Conservation (phyloP, 192 early-diverging fungal genomes). For the Coemansia interrupta region DNA sequence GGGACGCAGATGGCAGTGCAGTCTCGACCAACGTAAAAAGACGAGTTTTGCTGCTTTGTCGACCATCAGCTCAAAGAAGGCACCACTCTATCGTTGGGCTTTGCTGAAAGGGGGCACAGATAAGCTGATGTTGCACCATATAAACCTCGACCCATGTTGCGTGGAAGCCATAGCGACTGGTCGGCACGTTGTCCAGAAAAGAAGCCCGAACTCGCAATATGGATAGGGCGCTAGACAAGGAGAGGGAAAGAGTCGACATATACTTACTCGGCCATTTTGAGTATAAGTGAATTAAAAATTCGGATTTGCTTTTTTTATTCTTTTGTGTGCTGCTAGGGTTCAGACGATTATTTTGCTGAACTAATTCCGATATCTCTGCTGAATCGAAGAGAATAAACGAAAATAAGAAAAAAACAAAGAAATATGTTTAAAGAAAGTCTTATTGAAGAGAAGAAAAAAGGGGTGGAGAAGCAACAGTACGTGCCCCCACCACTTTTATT, state of each 20-base stretch:
- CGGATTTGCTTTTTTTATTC: constrained; percentile 13
- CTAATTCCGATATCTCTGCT: constrained; percentile 37
- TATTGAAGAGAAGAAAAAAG: constrained; percentile 22
- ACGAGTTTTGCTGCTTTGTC: too few relatives aligned
- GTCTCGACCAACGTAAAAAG: too few relatives aligned
- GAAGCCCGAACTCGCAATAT: background rate
- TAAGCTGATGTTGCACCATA: too few relatives aligned
- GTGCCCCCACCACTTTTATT: background rate
- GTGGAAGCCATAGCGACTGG: too few relatives aligned
- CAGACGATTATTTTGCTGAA: constrained; percentile 6
- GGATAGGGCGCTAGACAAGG: background rate
- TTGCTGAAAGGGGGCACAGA: too few relatives aligned
- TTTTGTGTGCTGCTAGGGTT: constrained; percentile 11
- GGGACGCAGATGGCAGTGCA: too few relatives aligned
- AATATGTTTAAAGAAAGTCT: constrained; percentile 18
- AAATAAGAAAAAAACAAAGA: constrained; percentile 27
- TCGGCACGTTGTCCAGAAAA: too few relatives aligned
- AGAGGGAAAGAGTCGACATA: background rate
- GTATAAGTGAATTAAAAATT: constrained; percentile 1
- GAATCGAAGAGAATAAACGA: constrained; percentile 23
- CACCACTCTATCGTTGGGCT: too few relatives aligned
- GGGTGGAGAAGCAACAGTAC: background rate
- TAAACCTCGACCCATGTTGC: too few relatives aligned
- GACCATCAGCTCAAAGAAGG: too few relatives aligned
- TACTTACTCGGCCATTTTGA: constrained; percentile 54